Percentiles rank a stretch among this genome's conserved stretches.
Conservation (phyloP, 2,329 filamentous ascomycete species). For the Trichoderma koningii region DNA sequence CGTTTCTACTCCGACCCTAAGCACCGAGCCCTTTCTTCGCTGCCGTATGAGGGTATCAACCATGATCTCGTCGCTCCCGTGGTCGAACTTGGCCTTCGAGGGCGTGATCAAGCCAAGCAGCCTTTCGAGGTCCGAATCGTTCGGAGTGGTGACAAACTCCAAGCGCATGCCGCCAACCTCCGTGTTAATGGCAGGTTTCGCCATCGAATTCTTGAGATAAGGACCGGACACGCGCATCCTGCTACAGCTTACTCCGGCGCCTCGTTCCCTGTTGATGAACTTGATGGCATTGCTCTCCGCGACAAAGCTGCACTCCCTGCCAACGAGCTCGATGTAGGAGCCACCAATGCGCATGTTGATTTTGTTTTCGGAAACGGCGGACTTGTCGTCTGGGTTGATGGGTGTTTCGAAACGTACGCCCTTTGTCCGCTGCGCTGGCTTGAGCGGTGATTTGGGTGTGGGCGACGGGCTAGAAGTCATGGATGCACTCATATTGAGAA, state of each 20-base stretch:
- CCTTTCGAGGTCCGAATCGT: constrained; percentile 77
- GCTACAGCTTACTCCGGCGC: constrained; percentile 71
- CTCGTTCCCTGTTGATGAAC: constrained; percentile 71
- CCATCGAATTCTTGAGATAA: constrained; percentile 54
- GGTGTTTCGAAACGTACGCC: constrained; percentile 62
- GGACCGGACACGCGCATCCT: constrained; percentile 76
- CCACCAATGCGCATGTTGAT: constrained; percentile 77
- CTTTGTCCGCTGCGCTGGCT: constrained; percentile 49
- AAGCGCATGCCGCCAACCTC: constrained; percentile 68
- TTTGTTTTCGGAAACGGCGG: constrained; percentile 60
- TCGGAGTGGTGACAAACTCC: constrained; percentile 72
- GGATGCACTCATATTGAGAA: constrained; percentile 84
- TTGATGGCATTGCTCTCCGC: constrained; percentile 82
- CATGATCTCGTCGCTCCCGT: constrained; percentile 89
- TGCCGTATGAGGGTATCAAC: constrained; percentile 88
- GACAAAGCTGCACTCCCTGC: constrained; percentile 72
- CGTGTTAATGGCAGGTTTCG: constrained; percentile 62
- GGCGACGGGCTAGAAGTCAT: constrained; percentile 72
- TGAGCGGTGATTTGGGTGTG: constrained; percentile 39
- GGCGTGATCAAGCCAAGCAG: constrained; percentile 86
- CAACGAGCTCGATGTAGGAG: constrained; percentile 72
- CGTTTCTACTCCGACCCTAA: constrained; percentile 68
- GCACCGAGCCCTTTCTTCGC: constrained; percentile 79
- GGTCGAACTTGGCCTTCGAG: constrained; percentile 83
- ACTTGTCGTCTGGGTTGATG: constrained; percentile 51